Base-by-base conservation (phyloP, 176 grass and related monocot genomes). In the sorghum (Sorghum bicolor) region DNA sequence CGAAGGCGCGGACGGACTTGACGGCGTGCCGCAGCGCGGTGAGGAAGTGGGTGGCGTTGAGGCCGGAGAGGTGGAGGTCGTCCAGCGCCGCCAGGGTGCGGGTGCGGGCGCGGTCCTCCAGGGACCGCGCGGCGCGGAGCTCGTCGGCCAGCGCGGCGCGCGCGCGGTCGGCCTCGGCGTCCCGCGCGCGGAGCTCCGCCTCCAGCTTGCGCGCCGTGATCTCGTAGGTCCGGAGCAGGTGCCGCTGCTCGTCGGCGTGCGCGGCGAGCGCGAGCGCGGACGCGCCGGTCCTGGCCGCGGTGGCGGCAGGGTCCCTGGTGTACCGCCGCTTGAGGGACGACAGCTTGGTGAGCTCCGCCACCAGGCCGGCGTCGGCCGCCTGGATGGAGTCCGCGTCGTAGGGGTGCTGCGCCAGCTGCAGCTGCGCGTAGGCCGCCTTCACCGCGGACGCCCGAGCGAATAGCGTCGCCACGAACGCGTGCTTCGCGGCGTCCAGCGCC, bases 341-440 rank as follows among this genome's bases (percentile, higher is more conserved):
- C 63, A 90, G 81, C 20, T 85, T 90, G n/a, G 74, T 86, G 60
- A 98, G 83, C 85, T 98, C 96, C 6, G 75, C 74, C 17, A 98
- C 89, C 43, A 98, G 4, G 10, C 85, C 83, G 26, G 86, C 79
- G 75, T 96, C 96, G 7, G 89, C 87, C 2, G 69, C 79, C 64
- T 94, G 89, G 44, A 98, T 95, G 64, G 75, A 85, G 16, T 70
- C 81, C 3, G 91, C 80, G 30, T 98, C 89, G 58, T 95, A 98
- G 0, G 96, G 96, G 3, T 71, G 70, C 85, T 96, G 91, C 63
- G 96, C 91, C 24, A 88, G 50, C 83, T 98, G 96, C 62, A 98
- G 85, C 80, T 92, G 91, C 26, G 84, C 93, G 68, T 98, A 98
- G 63, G 96, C 68, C 5, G 96, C 96, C 88, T 98, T 94, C 83